Evolutionary conservation across 169 alveolate species (phyloP).

Genomic region (Babesia gibsoni): DNA sequence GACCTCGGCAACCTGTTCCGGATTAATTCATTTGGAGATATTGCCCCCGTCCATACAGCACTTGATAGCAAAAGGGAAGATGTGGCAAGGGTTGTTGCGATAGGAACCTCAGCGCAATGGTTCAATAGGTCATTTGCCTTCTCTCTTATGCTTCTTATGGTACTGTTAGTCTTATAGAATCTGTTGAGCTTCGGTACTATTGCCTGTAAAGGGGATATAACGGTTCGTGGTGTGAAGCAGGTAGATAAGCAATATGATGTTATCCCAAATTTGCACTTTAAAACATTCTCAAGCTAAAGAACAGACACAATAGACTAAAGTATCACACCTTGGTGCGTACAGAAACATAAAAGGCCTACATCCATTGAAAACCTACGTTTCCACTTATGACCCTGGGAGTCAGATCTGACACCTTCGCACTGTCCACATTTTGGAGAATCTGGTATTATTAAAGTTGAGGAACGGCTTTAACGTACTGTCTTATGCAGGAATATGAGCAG

Average conservation of each 20-base stretch:
- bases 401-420: constrained; percentile 29
- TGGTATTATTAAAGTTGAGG: not conserved
- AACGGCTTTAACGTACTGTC: not conserved
- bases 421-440: not conserved
- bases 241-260: too few relatives aligned
- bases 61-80: constrained; percentile 25
- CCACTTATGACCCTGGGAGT: constrained; percentile 1
- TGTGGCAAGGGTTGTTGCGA: constrained; percentile 9
- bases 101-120: constrained; percentile 24
- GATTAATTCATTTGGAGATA: not conserved
- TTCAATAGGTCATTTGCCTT: not conserved
- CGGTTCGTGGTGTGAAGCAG: not conserved
- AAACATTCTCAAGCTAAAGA: too few relatives aligned
- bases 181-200: not conserved
- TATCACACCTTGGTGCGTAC: too few relatives aligned
- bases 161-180: not conserved
- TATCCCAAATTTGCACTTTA: too few relatives aligned
- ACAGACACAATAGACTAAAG: too few relatives aligned
- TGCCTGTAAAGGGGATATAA: not conserved
- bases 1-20: not conserved
- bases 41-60: constrained; percentile 29
- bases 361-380: constrained; percentile 12
- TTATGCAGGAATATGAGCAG: not conserved
- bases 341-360: too few relatives aligned
- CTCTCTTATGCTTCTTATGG: not conserved